Base-by-base conservation (phyloP, 2,329 filamentous ascomycete species). In the Alternaria viburni region DNA sequence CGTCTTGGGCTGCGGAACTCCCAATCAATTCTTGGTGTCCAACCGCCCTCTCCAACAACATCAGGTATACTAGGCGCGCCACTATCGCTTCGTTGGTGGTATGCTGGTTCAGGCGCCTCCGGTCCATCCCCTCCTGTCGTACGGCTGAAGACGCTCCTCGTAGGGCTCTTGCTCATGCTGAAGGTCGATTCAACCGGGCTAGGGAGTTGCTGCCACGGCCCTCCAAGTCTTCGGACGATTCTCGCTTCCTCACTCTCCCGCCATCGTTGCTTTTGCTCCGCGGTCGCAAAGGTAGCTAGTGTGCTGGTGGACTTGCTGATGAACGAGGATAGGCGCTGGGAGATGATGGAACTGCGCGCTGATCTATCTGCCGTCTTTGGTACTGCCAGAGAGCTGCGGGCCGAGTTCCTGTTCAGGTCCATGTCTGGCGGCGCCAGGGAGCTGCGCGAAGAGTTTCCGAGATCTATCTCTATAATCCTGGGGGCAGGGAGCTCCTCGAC, bases 1-100 rank as follows among this genome's bases (percentile, higher is more conserved):
- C 70, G 50, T 13, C 62, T 54, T 9, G 70, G 70, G 19, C 61
- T 71, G 21, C 51, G 61, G 51, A 71, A 54, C 26, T 70, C 70
- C 67, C 69, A 72, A 8, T 72, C 63, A 36, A 72, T 54, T 17
- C 63, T 65, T 1, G 70, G 69, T 46, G 67, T 71, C 70, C 70
- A 72, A 10, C 56, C 52, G 3, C 57, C 65, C 25, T 67, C 65
- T 23, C 57, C 49, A 17, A 71, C 49, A 7, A 69, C 66, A n/a
- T 72, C 64, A n/a, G 67, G 51, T 15, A 73, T 50, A 47, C 66
- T 70, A 11, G 70, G 70, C 23, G 69, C 67, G 5, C 50, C 64
- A 28, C 65, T 60, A 15, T 55, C 56, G 44, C 54, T 67, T 19
- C 65, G 28, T 52, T 52, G 58, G 62, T 44, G 52, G 44, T 43